Conservation (phyloP, 306 rosid species). For the Mucuna pruriens region DNA sequence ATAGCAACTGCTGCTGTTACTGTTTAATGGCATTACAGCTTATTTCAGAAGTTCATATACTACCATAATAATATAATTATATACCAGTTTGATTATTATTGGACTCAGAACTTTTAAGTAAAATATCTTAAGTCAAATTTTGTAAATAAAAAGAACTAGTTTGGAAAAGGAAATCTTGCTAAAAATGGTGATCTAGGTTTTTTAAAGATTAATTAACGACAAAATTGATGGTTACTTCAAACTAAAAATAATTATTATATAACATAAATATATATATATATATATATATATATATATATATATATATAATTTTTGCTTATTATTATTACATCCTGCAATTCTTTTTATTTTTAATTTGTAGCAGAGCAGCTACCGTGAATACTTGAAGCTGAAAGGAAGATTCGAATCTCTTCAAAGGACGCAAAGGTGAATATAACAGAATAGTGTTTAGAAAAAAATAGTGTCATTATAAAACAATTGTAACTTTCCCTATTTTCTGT, state of each 20-base stretch:
- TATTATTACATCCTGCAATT: background rate
- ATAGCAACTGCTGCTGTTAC: background rate
- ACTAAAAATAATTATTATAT: too few relatives aligned
- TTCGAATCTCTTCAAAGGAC: slow-evolving; percentile 89
- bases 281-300: too few relatives aligned
- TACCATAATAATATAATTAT: too few relatives aligned
- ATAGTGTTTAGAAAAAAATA: background rate
- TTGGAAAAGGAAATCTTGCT: too few relatives aligned
- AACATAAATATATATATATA: background rate
- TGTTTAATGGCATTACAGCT: background rate
- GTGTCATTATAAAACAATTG: background rate
- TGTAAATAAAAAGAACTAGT: too few relatives aligned
- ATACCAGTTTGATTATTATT: too few relatives aligned
- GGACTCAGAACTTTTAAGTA: too few relatives aligned
- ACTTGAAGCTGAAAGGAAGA: slow-evolving; percentile 84
- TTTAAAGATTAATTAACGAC: too few relatives aligned
- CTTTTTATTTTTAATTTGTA: slow-evolving; percentile 31
- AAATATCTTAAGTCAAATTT: too few relatives aligned
- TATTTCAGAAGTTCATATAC: background rate
- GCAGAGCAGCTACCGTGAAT: slow-evolving; percentile 92
- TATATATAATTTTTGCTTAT: background rate
- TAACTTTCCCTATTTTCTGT: background rate
- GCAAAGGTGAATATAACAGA: slow-evolving; percentile 62
- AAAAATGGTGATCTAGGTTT: too few relatives aligned
- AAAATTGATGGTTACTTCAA: too few relatives aligned